These are phyloP conservation scores for Syncephalastrum contaminatum DNA, from an alignment of 371 early-diverging fungal genomes.

Conservation along the genomic window DNA sequence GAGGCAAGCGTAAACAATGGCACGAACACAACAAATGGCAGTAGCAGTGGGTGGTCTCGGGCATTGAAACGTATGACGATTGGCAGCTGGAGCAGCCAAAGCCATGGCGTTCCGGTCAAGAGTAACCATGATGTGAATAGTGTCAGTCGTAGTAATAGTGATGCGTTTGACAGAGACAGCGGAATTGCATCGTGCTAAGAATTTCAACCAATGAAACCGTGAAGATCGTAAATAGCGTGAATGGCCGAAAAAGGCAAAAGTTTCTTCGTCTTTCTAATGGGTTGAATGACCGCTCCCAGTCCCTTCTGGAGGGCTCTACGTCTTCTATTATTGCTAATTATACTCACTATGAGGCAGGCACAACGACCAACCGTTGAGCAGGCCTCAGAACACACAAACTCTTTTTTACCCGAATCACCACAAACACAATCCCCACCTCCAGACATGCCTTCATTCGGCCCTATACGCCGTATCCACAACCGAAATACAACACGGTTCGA, in stretches of 20 bases:
- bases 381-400: too few species aligned
- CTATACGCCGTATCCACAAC: constrained; percentile 3
- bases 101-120: too few species aligned
- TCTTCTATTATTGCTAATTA: too few species aligned
- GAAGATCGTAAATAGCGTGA: too few species aligned
- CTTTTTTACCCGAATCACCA: background rate
- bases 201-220: background rate
- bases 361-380: too few species aligned
- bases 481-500: constrained; percentile 3
- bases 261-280: too few species aligned
- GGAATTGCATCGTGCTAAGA: background rate
- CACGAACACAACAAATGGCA: background rate
- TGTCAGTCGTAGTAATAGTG: background rate
- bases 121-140: too few species aligned
- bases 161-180: background rate
- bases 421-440: background rate
- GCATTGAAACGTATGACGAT: constrained; percentile 21
- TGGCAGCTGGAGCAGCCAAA: too few species aligned
- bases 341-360: too few species aligned
- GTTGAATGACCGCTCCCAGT: too few species aligned
- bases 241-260: too few species aligned
- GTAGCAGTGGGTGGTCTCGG: constrained; percentile 18
- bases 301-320: too few species aligned
- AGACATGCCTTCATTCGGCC: background rate
- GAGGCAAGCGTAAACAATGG: constrained; percentile 6